Conservation (phyloP, 441 rosid genomes). For the Syzygium malaccense region DNA sequence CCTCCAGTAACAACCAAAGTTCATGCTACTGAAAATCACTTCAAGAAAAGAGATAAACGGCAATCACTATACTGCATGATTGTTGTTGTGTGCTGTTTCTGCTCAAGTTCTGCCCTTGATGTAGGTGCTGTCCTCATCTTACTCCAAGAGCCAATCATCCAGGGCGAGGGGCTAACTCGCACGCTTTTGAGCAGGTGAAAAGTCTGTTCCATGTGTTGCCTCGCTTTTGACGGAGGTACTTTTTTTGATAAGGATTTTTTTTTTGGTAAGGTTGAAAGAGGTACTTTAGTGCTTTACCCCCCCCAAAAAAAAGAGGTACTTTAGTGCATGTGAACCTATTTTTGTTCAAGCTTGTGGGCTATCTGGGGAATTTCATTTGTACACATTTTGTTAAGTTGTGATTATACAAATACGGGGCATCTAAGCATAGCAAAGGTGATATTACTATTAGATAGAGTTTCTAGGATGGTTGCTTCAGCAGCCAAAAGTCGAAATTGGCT, state of each 20-base stretch:
- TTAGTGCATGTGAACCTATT: neutral
- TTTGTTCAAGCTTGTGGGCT: neutral
- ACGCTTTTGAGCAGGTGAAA: neutral
- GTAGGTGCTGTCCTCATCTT: constrained; percentile 86
- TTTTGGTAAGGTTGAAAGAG: too few relatives aligned
- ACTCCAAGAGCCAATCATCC: constrained; percentile 67
- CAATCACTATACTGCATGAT: neutral
- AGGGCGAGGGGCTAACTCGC: constrained; percentile 25
- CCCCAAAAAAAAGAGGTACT: neutral
- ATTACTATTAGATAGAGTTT: neutral
- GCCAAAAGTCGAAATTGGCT: neutral
- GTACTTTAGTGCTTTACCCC: too few relatives aligned
- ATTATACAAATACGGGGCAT: neutral
- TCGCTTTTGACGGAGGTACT: neutral
- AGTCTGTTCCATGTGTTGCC: neutral
- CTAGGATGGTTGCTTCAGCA: neutral
- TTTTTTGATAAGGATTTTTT: too few relatives aligned
- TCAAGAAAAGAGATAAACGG: neutral
- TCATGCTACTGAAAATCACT: neutral
- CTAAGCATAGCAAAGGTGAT: neutral
- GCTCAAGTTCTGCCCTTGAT: neutral
- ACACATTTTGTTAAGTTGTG: neutral
- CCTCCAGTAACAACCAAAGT: neutral
- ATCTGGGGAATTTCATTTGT: neutral
- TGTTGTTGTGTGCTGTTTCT: neutral